Percentiles rank a stretch among this genome's conserved stretches.
Conservation (phyloP, 176 grass and related monocot species). For the Melocanna baccifera region DNA sequence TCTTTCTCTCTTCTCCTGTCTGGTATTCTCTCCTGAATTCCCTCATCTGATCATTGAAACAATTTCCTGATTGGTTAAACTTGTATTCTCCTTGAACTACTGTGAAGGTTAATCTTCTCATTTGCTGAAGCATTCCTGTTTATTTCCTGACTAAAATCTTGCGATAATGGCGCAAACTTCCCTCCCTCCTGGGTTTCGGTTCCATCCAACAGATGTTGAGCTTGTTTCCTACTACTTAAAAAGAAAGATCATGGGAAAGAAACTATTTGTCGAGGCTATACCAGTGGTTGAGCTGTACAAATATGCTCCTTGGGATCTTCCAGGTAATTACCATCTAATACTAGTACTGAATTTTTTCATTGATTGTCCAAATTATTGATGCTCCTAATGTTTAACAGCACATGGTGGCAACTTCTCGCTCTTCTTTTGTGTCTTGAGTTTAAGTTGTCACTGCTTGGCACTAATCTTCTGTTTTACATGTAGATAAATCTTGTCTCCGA, state of each 20-base stretch:
- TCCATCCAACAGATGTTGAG: constrained; percentile 95
- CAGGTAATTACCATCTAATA: constrained; percentile 45
- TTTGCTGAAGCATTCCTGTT: constrained; percentile 21
- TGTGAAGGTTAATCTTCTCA: neutral
- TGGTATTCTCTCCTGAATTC: neutral
- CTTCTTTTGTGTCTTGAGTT: neutral
- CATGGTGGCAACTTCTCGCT: neutral
- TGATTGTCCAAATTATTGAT: neutral
- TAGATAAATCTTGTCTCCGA: constrained; percentile 65
- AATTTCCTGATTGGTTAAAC: neutral
- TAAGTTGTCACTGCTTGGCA: neutral
- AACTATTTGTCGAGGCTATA: constrained; percentile 58
- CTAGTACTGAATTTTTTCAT: neutral
- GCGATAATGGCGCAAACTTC: constrained; percentile 56
- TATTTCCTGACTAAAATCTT: constrained; percentile 9
- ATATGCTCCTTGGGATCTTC: constrained; percentile 91
- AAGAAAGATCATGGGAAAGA: constrained; percentile 82
- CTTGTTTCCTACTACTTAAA: constrained; percentile 85
- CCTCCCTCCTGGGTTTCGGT: constrained; percentile 79
- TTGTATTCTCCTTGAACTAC: neutral
- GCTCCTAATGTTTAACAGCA: neutral
- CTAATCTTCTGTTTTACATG: neutral
- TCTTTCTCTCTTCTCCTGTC: neutral
- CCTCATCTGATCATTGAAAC: neutral
- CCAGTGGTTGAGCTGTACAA: constrained; percentile 79